phyloP scores from a whole-genome alignment of 768 basidiomycete genomes.

The Daedaleopsis nitida region DNA sequence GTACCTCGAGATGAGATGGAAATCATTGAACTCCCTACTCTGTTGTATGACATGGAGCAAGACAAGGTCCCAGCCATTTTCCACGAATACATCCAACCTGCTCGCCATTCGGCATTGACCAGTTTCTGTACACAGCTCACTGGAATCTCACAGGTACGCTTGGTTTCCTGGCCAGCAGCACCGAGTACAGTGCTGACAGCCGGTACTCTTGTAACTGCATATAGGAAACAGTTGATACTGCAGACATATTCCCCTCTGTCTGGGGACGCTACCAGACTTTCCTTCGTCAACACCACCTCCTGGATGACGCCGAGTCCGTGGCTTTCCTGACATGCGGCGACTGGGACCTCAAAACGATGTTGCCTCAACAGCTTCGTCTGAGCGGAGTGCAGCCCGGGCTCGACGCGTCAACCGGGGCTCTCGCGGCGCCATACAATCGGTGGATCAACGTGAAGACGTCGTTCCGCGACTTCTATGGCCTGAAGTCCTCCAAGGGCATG shows the following conservation, averaged over 20 bases:
- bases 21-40: slow-evolving; percentile 33
- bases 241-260: slow-evolving; percentile 28
- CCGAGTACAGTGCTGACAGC: background rate
- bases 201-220: background rate
- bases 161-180: too few species aligned
- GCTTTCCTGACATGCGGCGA: slow-evolving; percentile 33
- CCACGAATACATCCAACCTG: slow-evolving; percentile 33
- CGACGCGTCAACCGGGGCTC: slow-evolving; percentile 13
- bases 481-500: slow-evolving; percentile 26
- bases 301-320: slow-evolving; percentile 17
- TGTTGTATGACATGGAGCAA: slow-evolving; percentile 29
- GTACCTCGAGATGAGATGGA: slow-evolving; percentile 21
- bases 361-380: slow-evolving; percentile 30
- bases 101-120: slow-evolving; percentile 25
- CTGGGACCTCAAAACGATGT: slow-evolving; percentile 35
- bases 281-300: slow-evolving; percentile 17
- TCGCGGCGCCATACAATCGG: slow-evolving; percentile 25
- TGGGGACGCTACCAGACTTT: slow-evolving; percentile 32
- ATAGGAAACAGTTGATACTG: slow-evolving; percentile 28
- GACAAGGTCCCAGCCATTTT: slow-evolving; percentile 28
- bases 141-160: slow-evolving; percentile 31
- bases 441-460: slow-evolving; percentile 33
- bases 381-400: slow-evolving; percentile 18
- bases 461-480: slow-evolving; percentile 21
- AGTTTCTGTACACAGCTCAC: slow-evolving; percentile 31